Base-by-base conservation (phyloP, 1,139 yeast species). In the Yamadazyma mexicana region DNA sequence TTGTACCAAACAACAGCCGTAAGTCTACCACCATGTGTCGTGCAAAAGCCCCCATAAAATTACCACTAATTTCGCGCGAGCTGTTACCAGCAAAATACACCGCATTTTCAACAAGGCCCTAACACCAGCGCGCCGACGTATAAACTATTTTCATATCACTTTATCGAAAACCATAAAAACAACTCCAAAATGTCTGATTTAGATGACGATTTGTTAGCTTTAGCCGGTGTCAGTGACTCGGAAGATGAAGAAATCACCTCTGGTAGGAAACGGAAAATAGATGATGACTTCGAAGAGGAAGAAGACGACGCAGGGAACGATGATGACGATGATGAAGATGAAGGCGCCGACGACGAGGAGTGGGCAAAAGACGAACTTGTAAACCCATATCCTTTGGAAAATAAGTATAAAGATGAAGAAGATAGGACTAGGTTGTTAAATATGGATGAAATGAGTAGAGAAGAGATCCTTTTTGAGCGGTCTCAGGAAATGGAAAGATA, bases 371-470 rank as follows among this genome's bases (percentile, higher is more conserved):
- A 53, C 16, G 69, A 68, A 39, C 75, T 84, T 50, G 59, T 66
- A 28, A 77, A 75, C 51, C 98, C 98, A 6, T 92, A 91, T 59
- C 98, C 98, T 2, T 65, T 92, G 42, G 97, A 89, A 58, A 96
- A 96, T 12, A 88, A 88, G 56, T 92, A 83, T 67, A 86, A 81
- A 54, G 86, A 89, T 61, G 96, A 83, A 43, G 73, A 69, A 7
- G 99, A 94, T 62, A 75, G 88, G 44, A 81, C 68, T 5, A 58
- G 57, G 37, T 68, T 92, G 48, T 81, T 83, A 54, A 73, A 75
- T 1, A 75, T 92, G 81, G 95, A 92, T 44, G 98, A 94, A 70
- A 79, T 92, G 59, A 86, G 86, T 54, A 82, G 98, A 55, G 98
- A 92, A 68, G 83, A 87, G 51, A 79, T 88, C 43, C 75, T 92